phyloP scores from a whole-genome alignment of 345 rosid species.

The Ceriops tagal region DNA sequence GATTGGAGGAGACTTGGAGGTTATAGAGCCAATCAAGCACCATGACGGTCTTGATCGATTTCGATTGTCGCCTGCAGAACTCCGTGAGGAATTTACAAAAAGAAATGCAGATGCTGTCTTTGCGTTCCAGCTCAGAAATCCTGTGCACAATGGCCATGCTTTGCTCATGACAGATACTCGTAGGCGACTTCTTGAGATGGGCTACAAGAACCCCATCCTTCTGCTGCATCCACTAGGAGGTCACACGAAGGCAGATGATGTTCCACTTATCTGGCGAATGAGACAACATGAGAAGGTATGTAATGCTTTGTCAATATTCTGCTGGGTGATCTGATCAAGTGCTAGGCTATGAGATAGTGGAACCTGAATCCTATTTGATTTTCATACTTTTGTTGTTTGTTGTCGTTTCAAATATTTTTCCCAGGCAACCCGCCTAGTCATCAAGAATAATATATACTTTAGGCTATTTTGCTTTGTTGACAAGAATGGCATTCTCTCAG shows the following conservation, averaged over 20 bases:
- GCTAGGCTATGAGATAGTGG: neutral
- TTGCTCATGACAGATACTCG: conserved; percentile 95
- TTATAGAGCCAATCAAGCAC: conserved; percentile 80
- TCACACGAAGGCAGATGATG: conserved; percentile 95
- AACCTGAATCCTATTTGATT: neutral
- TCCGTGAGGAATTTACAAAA: conserved; percentile 71
- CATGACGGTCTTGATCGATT: conserved; percentile 84
- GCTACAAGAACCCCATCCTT: conserved; percentile 88
- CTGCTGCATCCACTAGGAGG: conserved; percentile 97
- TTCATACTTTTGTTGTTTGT: neutral
- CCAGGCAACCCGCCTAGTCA: neutral
- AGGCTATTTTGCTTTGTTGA: neutral
- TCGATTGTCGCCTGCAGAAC: conserved; percentile 81
- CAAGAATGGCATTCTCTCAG: conserved; percentile 36
- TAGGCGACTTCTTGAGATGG: conserved; percentile 88
- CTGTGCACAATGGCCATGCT: conserved; percentile 99
- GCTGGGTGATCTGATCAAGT: neutral
- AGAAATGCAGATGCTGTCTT: conserved; percentile 96
- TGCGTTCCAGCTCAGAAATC: conserved; percentile 98
- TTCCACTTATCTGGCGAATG: conserved; percentile 97
- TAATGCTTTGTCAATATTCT: neutral
- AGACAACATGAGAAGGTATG: conserved; percentile 91
- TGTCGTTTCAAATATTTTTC: neutral
- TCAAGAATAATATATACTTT: neutral
- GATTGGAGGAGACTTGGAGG: conserved; percentile 93